Evolutionary conservation across 2,329 filamentous ascomycete species (phyloP), one percentile per base, ranked within the genome.

Genomic region (Xylaria sp.): DNA sequence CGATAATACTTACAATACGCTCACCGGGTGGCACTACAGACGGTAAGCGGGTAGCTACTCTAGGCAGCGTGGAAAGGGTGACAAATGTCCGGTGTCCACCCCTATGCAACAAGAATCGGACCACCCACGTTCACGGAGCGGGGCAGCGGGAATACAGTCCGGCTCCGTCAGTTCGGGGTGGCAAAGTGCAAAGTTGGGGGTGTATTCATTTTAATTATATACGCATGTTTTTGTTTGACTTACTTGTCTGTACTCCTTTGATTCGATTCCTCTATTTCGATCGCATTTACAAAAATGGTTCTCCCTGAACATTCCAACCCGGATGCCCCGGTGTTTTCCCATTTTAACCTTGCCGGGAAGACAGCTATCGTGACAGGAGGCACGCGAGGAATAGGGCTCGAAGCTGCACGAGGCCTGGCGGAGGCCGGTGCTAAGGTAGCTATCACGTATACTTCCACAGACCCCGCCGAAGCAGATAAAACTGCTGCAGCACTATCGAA

Each of bases 381-480:
- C 23, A 72, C 71, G 51, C 71, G 74, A 38, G 75, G 76, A 15
- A 76, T 78, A 56, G 77, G 76, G 15, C 73, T 78, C 9, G 74
- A 77, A 56, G 74, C 75, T 9, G 76, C 74, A 54, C 73, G 74
- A 38, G 74, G 76, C 3, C 68, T 78, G 6, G 72, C 66, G 48
- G 75, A 77, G 48, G 73, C 74, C 54, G 74, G 75, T 44, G 73
- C 73, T 11, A 72, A 76, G 17, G 73, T 78, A 6, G 76, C 72
- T 46, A 74, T 80, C 60, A 77, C 78, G 0, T 80, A 79, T 62
- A 68, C 70, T 2, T 75, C 73, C 63, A 77, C 77, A 10, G 65
- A 71, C 7, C 66, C 73, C 0, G 67, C 70, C 31, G 73, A 77
- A 17, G 75, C 75, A n/a, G 71, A 76, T 10, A 62, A 64, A n/a